Conservation (phyloP, 257 asterid species). For the Nyctanthes arbortristis region DNA sequence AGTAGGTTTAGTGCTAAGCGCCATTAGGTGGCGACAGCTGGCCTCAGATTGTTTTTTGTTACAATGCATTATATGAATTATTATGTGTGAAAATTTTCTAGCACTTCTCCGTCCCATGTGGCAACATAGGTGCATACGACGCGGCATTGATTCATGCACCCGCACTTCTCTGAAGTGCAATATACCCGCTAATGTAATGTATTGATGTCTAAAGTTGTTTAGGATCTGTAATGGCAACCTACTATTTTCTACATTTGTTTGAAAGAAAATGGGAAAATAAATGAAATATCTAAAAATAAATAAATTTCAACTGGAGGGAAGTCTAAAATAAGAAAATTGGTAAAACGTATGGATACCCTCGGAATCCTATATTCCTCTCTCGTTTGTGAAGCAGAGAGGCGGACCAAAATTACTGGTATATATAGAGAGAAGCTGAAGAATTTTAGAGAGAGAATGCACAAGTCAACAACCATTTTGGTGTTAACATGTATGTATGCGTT, state of each 20-base stretch:
- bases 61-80: too few relatives aligned
- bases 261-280: background rate
- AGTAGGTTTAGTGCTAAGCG: too few relatives aligned
- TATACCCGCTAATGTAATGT: too few relatives aligned
- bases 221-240: too few relatives aligned
- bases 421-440: background rate
- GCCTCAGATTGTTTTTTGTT: too few relatives aligned
- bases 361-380: conserved; percentile 30
- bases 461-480: conserved; percentile 17
- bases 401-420: conserved; percentile 24
- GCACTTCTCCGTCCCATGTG: too few relatives aligned
- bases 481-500: conserved; percentile 25
- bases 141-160: too few relatives aligned
- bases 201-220: too few relatives aligned
- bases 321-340: background rate
- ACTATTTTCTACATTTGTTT: background rate
- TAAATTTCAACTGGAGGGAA: background rate
- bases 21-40: too few relatives aligned
- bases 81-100: too few relatives aligned
- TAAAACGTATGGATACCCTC: conserved; percentile 29
- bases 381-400: conserved; percentile 44
- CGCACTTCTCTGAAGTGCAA: too few relatives aligned
- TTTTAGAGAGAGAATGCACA: conserved; percentile 30
- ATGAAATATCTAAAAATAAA: background rate
- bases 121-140: too few relatives aligned